These are phyloP conservation scores for Diatrype stigma DNA, from an alignment of 2,329 filamentous ascomycete species.

Conservation along the genomic window DNA sequence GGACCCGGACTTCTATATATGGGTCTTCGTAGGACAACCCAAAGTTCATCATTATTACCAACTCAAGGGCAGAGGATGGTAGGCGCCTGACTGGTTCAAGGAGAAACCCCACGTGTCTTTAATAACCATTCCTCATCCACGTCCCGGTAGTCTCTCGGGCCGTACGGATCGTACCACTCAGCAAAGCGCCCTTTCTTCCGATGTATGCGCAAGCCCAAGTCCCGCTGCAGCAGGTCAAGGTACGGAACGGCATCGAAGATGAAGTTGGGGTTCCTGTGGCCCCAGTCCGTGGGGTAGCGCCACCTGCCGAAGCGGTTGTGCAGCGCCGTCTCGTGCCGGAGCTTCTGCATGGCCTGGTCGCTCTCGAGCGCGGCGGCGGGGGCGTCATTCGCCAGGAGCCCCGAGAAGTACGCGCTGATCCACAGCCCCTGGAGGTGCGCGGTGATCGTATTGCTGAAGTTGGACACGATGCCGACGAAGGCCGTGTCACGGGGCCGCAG, in stretches of 20 bases:
- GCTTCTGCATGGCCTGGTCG: slow-evolving; percentile 34
- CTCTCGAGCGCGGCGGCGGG: slow-evolving; percentile 15
- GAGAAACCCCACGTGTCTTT: neutral
- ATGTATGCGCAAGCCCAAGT: slow-evolving; percentile 57
- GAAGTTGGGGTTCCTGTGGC: slow-evolving; percentile 61
- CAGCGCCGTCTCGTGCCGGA: slow-evolving; percentile 55
- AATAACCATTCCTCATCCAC: slow-evolving; percentile 49
- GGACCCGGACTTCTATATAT: too few species aligned
- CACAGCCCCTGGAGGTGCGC: slow-evolving; percentile 48
- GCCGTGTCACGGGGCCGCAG: slow-evolving; percentile 39
- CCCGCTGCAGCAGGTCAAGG: slow-evolving; percentile 61
- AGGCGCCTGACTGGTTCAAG: neutral
- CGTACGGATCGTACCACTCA: slow-evolving; percentile 55
- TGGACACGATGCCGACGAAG: slow-evolving; percentile 44
- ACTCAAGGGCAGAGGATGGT: too few species aligned
- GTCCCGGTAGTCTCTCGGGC: slow-evolving; percentile 52
- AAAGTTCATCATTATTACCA: too few species aligned
- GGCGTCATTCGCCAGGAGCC: slow-evolving; percentile 29
- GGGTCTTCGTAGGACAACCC: too few species aligned
- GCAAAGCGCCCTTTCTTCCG: slow-evolving; percentile 50
- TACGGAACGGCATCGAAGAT: slow-evolving; percentile 76
- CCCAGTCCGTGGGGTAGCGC: slow-evolving; percentile 64
- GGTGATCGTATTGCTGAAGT: slow-evolving; percentile 38
- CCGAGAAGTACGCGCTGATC: slow-evolving; percentile 54
- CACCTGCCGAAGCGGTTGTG: slow-evolving; percentile 66